A percentile compares a stretch with the other conserved stretches of the same genome.
Evolutionary conservation across 2,329 filamentous ascomycete genomes (phyloP).

Genomic region (Aspergillus chevalieri): DNA sequence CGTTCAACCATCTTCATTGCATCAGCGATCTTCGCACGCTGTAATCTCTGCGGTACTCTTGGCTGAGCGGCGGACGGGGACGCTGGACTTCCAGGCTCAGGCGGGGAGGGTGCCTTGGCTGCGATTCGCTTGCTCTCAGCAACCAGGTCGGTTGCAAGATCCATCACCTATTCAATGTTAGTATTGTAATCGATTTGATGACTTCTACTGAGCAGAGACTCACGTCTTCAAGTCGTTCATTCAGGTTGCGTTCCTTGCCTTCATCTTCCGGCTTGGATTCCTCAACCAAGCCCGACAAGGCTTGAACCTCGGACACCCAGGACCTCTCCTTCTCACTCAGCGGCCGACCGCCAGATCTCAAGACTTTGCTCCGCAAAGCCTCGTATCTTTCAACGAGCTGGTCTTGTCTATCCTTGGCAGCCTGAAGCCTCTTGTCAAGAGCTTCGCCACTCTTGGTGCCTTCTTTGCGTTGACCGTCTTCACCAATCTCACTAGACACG

Average conservation of each 20-base stretch:
- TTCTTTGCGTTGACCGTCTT: conserved; percentile 29
- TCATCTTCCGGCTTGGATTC: conserved; percentile 15
- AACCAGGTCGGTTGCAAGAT: conserved; percentile 32
- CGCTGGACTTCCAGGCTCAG: conserved; percentile 24
- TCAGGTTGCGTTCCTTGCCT: conserved; percentile 22
- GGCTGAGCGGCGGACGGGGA: conserved; percentile 24
- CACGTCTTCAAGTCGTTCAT: conserved; percentile 37
- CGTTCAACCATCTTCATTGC: conserved; percentile 47
- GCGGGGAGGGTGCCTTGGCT: conserved; percentile 19
- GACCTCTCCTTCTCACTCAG: conserved; percentile 42
- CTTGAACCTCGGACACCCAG: conserved; percentile 41
- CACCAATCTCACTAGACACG: conserved; percentile 33
- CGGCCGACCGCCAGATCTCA: conserved; percentile 38
- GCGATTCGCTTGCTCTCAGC: conserved; percentile 31
- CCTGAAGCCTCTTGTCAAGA: conserved; percentile 35
- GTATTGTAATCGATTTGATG: background rate
- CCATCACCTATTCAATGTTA: conserved; percentile 32
- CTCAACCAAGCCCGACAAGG: conserved; percentile 32
- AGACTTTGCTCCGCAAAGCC: conserved; percentile 37
- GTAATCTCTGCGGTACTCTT: conserved; percentile 37
- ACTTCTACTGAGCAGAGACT: conserved; percentile 5
- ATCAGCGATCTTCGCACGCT: conserved; percentile 42
- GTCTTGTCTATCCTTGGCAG: conserved; percentile 35
- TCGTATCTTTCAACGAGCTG: conserved; percentile 39
- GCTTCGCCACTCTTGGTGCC: conserved; percentile 26